Evolutionary conservation across 2,329 filamentous ascomycete genomes (phyloP), one percentile per base, ranked within the genome.

Genomic region (Paecilomyces niveus): DNA sequence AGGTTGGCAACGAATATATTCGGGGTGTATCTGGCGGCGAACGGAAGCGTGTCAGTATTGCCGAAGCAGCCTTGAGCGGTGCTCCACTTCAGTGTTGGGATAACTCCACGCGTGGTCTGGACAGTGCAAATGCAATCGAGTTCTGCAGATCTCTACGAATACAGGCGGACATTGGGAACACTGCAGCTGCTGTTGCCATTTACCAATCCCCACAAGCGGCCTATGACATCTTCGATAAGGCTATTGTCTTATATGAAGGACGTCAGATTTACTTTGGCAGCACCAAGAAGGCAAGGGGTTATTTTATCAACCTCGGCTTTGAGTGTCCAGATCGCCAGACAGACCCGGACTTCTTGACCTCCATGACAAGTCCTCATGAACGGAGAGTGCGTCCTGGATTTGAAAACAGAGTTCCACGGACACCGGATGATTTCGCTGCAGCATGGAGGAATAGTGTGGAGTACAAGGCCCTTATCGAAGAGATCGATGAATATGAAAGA

Each of bases 221-320:
- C 50, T 79, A 79, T 55, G 80, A 85, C 60, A 18, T 84, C 24
- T 92, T 92, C 63, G 88, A 92, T 71, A 91, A 90, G 69, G 84
- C 84, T 0, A 80, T 84, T 0, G 86, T 92, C 0, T 76, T 92
- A 0, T 90, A 92, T 67, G 87, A 91, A 65, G 89, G 89, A 1
- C 81, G 87, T 1, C 84, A 92, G 68, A 92, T 93, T 65, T 93
- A 86, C 75, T 92, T 88, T 64, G 90, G 89, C 0, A 81, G 81
- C 0, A 83, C 85, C 0, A 69, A 68, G 5, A 74, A 80, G 2
- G 89, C 89, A 0, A 86, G 81, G 65, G 70, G 69, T 0, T 92
- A 85, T 73, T 92, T 92, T 63, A 83, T 88, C 65, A 75, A 79
- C 11, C 83, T 89, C 73, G 89, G 89, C 32, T 92, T 86, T 78